These are phyloP conservation scores for Avena eriantha DNA, from an alignment of 176 grass and related monocot species.

Conservation along the genomic window DNA sequence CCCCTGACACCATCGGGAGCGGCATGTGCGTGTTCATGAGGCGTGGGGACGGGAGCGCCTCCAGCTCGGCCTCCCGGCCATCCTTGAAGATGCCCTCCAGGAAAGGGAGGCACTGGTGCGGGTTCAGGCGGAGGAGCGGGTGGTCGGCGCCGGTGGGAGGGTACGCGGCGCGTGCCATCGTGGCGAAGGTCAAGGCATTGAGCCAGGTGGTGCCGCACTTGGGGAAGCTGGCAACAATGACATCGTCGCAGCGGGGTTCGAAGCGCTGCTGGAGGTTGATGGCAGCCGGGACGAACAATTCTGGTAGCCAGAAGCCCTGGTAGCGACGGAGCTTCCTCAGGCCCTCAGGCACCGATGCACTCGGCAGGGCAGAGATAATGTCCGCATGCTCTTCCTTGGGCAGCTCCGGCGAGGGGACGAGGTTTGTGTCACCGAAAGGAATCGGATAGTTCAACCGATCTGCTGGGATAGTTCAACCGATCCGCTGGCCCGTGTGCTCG, in stretches of 20 bases:
- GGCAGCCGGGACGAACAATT: too few species aligned
- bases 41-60: conserved; percentile 37
- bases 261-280: neutral
- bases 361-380: too few species aligned
- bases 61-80: neutral
- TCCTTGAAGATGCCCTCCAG: neutral
- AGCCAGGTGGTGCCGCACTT: neutral
- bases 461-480: too few species aligned
- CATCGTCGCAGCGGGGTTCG: neutral
- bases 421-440: too few species aligned
- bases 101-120: conserved; percentile 31
- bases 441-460: too few species aligned
- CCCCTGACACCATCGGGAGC: neutral
- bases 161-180: neutral
- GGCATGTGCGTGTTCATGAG: conserved; percentile 48
- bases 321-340: too few species aligned
- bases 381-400: too few species aligned
- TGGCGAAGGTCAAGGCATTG: neutral
- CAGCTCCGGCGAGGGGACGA: too few species aligned
- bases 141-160: neutral
- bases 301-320: too few species aligned
- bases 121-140: conserved; percentile 28
- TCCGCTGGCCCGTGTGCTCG: too few species aligned
- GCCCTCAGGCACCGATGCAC: too few species aligned
- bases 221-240: neutral